phyloP scores from a whole-genome alignment of 441 rosid genomes.

The Erysimum cheiri region DNA sequence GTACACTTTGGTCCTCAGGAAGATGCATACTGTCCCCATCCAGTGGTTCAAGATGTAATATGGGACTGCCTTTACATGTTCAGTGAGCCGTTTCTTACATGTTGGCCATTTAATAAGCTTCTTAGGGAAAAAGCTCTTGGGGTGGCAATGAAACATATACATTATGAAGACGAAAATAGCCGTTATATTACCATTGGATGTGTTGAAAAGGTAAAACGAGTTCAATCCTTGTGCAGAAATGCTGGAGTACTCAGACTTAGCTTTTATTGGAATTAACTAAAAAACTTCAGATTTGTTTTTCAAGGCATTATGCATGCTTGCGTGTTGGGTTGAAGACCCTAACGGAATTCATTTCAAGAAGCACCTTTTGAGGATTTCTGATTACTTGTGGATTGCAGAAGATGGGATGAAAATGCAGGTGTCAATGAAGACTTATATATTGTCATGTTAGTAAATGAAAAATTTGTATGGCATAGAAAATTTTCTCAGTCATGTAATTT shows the following conservation, averaged over 20 bases:
- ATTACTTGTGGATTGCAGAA: constrained; percentile 51
- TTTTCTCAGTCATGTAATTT: neutral
- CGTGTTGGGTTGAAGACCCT: constrained; percentile 70
- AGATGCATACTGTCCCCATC: constrained; percentile 56
- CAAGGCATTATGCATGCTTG: constrained; percentile 56
- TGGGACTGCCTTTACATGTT: constrained; percentile 49
- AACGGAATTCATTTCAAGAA: constrained; percentile 55
- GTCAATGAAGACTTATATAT: constrained; percentile 9
- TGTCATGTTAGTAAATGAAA: neutral
- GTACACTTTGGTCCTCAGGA: constrained; percentile 46
- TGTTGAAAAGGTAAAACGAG: constrained; percentile 53
- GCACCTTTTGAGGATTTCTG: constrained; percentile 50
- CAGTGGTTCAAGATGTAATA: constrained; percentile 44
- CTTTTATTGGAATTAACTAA: constrained; percentile 22
- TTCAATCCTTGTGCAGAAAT: neutral
- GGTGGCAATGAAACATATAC: constrained; percentile 55
- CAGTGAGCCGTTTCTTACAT: constrained; percentile 51
- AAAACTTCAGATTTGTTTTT: neutral
- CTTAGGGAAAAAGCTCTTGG: constrained; percentile 54
- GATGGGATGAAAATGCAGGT: constrained; percentile 54
- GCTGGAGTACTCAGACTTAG: neutral
- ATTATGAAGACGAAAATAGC: constrained; percentile 65
- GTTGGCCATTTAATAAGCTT: constrained; percentile 62
- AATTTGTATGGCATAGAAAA: neutral
- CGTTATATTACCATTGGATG: constrained; percentile 66